Base-by-base conservation (phyloP, 2,329 filamentous ascomycete genomes). In the Apiospora sp. region DNA sequence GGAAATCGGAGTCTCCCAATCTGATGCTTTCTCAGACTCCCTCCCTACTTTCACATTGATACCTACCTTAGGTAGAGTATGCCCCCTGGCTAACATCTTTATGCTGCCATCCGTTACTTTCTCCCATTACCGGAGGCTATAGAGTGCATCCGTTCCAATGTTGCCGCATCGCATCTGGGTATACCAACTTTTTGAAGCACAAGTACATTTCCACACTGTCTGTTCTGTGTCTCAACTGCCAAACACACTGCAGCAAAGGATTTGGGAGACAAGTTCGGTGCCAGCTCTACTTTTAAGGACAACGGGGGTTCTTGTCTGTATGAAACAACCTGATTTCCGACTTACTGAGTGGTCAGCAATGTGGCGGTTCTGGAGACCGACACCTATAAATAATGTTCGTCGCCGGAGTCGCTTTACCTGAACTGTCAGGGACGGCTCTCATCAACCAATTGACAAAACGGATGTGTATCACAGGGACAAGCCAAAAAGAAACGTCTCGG, bases 311-410 rank as follows among this genome's bases (percentile, higher is more conserved):
- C 16, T 61, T 30, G 24, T 54, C 2, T 34, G 27, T 13, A 64
- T 64, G 58, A 41, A 41, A 64, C 58, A 64, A 64, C 58, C 19
- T 41, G 58, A 64, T 64, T 64, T 64, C 34, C 34, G 58, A 41
- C 58, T 41, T 41, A 34, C 30, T 24, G 14, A 64, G 34, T 64
- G 34, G 58, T 41, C 58, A 64, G 58, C 58, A 64, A 41, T 37
- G 30, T 41, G 34, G 19, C 58, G 58, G 58, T 41, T 41, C 30
- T 64, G 58, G 58, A 41, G 1, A 41, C 37, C 37, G 58, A 64
- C 7, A 41, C 37, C 37, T 64, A 64, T 64, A 41, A 64, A 64
- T 64, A 64, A 37, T n/a, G 22, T 30, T 64, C 58, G 58, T 41
- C 58, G 41, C 58, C 58, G 58, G 58, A 64, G 58, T 64, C 8